phyloP scores from a whole-genome alignment of 1,139 yeast genomes.

The Kurtzmaniella natalensis region DNA sequence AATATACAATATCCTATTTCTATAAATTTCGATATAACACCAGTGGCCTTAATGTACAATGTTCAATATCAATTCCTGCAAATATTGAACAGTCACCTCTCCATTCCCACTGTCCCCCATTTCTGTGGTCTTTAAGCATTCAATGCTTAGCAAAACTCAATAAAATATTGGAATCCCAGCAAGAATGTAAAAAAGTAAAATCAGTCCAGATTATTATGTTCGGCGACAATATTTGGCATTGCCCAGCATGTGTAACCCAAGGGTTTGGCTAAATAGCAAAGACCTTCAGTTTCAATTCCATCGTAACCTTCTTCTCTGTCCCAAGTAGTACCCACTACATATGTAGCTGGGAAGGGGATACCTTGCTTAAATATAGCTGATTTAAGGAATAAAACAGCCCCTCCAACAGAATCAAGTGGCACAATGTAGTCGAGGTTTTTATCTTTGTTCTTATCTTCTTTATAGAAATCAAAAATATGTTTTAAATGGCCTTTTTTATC shows the following conservation, averaged over 20 bases:
- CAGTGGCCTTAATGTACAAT: no score
- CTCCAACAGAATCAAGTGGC: conserved; percentile 46
- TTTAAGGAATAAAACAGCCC: conserved; percentile 43
- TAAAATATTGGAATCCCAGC: no score
- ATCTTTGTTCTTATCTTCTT: conserved; percentile 11
- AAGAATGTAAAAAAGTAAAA: no score
- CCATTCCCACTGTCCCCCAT: no score
- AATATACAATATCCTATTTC: no score
- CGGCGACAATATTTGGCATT: conserved; percentile 36
- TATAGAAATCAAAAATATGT: conserved; percentile 27
- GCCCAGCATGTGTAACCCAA: conserved; percentile 44
- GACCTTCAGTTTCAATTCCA: conserved; percentile 51
- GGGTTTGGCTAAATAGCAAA: conserved; percentile 43
- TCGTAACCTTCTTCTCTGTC: conserved; percentile 45
- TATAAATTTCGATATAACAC: no score
- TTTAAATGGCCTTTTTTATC: conserved; percentile 27
- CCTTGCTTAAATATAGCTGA: conserved; percentile 42
- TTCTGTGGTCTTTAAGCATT: no score
- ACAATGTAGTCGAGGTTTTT: conserved; percentile 18
- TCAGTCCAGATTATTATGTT: conserved; percentile 12
- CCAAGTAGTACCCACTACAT: conserved; percentile 47
- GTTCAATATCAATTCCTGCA: no score
- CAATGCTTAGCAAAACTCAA: no score
- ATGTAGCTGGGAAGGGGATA: conserved; percentile 40
- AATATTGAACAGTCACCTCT: no score